Percentiles rank a stretch among this genome's conserved stretches.
Evolutionary conservation across 495 filamentous ascomycete genomes (phyloP).

Genomic region (Penicillium arizonense): DNA sequence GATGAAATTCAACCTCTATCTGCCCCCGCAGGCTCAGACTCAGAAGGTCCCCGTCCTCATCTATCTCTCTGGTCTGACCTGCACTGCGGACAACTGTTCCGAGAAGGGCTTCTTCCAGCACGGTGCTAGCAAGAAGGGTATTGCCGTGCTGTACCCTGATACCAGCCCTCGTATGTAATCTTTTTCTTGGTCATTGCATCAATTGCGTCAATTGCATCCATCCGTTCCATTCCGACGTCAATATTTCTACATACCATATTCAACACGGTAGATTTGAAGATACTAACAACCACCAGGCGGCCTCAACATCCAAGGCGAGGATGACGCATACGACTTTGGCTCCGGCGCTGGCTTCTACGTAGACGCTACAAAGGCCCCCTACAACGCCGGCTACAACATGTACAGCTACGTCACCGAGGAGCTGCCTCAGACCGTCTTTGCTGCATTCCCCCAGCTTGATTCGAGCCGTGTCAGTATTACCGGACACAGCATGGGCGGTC

Average conservation of each 20-base stretch:
- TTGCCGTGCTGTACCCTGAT: constrained; percentile 91
- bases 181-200: background rate
- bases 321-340: constrained; percentile 88
- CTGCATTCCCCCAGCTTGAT: constrained; percentile 65
- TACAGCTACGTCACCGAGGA: constrained; percentile 84
- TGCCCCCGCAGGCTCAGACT: constrained; percentile 56
- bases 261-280: background rate
- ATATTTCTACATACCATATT: no score
- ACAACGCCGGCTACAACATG: constrained; percentile 79
- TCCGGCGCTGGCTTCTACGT: constrained; percentile 92
- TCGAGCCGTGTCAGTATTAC: constrained; percentile 68
- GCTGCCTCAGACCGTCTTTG: constrained; percentile 73
- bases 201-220: background rate
- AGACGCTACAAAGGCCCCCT: constrained; percentile 78
- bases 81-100: constrained; percentile 91
- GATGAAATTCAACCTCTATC: constrained; percentile 67
- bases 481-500: constrained; percentile 95
- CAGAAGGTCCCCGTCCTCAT: constrained; percentile 81
- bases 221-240: background rate
- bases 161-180: constrained; percentile 74
- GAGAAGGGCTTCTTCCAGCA: constrained; percentile 95
- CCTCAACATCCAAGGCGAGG: constrained; percentile 72
- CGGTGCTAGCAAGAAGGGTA: constrained; percentile 68
- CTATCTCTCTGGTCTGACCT: constrained; percentile 93
- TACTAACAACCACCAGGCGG: constrained; percentile 46